A percentile compares a stretch with the other conserved stretches of the same genome.
These are phyloP conservation scores for Arthromyces matolae DNA, from an alignment of 768 basidiomycete genomes.

Conservation along the genomic window DNA sequence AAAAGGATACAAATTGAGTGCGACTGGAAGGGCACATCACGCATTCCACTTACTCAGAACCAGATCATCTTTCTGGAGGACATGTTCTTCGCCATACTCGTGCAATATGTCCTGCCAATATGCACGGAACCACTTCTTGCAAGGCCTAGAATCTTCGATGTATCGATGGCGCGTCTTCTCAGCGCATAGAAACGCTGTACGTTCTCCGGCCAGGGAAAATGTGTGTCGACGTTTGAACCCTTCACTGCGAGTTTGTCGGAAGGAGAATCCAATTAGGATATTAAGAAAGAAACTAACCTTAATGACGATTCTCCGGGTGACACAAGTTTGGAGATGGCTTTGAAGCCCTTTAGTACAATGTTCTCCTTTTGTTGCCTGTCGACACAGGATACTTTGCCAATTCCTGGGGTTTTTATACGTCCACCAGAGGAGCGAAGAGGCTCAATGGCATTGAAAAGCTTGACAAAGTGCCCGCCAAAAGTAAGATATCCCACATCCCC, in stretches of 20 bases:
- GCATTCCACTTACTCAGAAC: slow-evolving; percentile 6
- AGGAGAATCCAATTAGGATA: too few relatives aligned
- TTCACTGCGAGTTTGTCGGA: neutral
- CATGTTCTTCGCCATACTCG: slow-evolving; percentile 4
- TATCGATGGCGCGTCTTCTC: slow-evolving; percentile 10
- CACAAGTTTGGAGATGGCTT: slow-evolving; percentile 11
- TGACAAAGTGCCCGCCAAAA: slow-evolving; percentile 5
- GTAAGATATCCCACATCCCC: slow-evolving; percentile 13
- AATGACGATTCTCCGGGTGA: neutral
- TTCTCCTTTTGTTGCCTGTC: slow-evolving; percentile 8
- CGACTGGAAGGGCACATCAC: neutral
- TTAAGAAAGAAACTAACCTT: neutral
- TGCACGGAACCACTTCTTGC: slow-evolving; percentile 9
- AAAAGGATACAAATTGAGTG: neutral
- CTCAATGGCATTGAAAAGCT: slow-evolving; percentile 7
- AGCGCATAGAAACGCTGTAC: slow-evolving; percentile 12
- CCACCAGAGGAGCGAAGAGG: neutral
- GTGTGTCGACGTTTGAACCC: slow-evolving; percentile 4
- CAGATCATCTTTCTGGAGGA: slow-evolving; percentile 7
- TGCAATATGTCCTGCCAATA: slow-evolving; percentile 5
- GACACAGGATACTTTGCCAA: slow-evolving; percentile 1
- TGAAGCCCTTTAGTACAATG: slow-evolving; percentile 6
- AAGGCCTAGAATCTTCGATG: slow-evolving; percentile 6
- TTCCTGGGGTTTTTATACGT: neutral
- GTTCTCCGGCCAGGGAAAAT: slow-evolving; percentile 7